Conservation (phyloP, 176 grass and related monocot genomes). For the Aechmea fasciata region DNA sequence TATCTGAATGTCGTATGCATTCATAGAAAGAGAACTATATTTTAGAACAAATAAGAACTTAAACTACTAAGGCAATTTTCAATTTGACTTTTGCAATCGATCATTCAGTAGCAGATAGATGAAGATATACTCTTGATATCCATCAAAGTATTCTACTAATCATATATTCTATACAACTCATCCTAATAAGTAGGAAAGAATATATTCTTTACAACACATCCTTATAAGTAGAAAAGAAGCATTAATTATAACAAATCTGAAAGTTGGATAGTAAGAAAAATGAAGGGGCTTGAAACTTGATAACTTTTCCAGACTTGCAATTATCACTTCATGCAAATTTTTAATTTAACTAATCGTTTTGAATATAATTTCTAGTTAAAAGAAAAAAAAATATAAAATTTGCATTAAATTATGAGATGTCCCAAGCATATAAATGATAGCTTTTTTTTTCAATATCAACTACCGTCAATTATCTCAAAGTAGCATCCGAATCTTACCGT, state of each 20-base stretch:
- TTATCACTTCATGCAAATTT: slow-evolving; percentile 77
- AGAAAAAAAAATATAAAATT: slow-evolving; percentile 21
- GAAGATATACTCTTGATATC: slow-evolving; percentile 76
- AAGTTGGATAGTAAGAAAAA: background rate
- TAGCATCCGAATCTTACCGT: slow-evolving; percentile 58
- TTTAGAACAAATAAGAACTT: too few relatives aligned
- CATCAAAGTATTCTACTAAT: slow-evolving; percentile 65
- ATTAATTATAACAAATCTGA: background rate
- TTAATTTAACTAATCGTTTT: slow-evolving; percentile 53
- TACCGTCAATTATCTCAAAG: slow-evolving; percentile 70
- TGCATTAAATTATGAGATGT: background rate
- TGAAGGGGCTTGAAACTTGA: slow-evolving; percentile 55
- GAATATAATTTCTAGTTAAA: slow-evolving; percentile 47
- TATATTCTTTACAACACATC: background rate
- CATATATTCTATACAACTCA: slow-evolving; percentile 6
- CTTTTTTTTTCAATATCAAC: slow-evolving; percentile 9
- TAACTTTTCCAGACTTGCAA: slow-evolving; percentile 73
- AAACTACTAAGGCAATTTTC: too few relatives aligned
- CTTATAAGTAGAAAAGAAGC: background rate
- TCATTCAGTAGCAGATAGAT: slow-evolving; percentile 61
- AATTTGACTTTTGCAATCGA: slow-evolving; percentile 45
- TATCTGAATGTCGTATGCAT: too few relatives aligned
- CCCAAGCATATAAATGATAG: background rate
- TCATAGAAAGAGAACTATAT: too few relatives aligned
- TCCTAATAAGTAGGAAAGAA: too few relatives aligned